phyloP scores from a whole-genome alignment of 352 stramenopile species.

The Globisporangium nodosum region DNA sequence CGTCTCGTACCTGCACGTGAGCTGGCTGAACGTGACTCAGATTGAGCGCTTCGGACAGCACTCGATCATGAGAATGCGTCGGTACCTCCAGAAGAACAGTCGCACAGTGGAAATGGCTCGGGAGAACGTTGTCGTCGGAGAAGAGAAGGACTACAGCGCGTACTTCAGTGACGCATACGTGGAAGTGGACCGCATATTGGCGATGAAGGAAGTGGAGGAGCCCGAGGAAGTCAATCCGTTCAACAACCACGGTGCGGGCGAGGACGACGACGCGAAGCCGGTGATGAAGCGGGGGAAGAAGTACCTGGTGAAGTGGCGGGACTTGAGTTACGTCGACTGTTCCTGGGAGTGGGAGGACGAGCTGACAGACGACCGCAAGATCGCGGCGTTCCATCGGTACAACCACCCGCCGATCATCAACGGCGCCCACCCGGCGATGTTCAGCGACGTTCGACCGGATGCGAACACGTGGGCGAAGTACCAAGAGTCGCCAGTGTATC shows the following conservation, averaged over 20 bases:
- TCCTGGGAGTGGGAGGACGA: slow-evolving; percentile 89
- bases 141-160: slow-evolving; percentile 71
- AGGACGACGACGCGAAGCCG: slow-evolving; percentile 33
- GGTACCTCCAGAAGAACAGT: slow-evolving; percentile 86
- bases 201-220: slow-evolving; percentile 73
- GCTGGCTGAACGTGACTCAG: slow-evolving; percentile 94
- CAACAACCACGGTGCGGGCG: slow-evolving; percentile 36
- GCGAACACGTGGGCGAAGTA: slow-evolving; percentile 85
- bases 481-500: slow-evolving; percentile 83
- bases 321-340: slow-evolving; percentile 88
- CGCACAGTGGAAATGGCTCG: slow-evolving; percentile 68
- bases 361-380: slow-evolving; percentile 87
- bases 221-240: slow-evolving; percentile 70
- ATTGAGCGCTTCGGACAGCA: slow-evolving; percentile 87
- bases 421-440: slow-evolving; percentile 74
- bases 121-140: slow-evolving; percentile 64
- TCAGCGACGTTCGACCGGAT: slow-evolving; percentile 77
- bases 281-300: slow-evolving; percentile 82
- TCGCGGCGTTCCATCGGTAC: slow-evolving; percentile 80
- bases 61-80: slow-evolving; percentile 77
- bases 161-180: slow-evolving; percentile 84
- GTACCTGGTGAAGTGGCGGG: slow-evolving; percentile 90
- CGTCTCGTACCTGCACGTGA: slow-evolving; percentile 96
- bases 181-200: slow-evolving; percentile 81
- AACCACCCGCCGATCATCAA: slow-evolving; percentile 85